Conservation (phyloP, 1,284 basidiomycete species). For the Melampsora americana region DNA sequence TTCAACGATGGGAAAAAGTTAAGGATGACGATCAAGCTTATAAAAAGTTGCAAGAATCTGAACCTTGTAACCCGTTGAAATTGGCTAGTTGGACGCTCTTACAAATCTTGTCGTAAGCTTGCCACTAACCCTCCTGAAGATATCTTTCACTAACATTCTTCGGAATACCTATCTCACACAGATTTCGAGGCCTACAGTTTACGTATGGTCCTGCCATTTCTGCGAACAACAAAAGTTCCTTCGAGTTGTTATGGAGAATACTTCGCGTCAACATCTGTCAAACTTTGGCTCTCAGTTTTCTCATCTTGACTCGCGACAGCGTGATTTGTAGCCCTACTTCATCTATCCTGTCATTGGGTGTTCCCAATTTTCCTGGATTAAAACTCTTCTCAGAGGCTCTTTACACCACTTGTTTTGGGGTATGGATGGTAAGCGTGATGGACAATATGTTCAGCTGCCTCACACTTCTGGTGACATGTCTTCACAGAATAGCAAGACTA, state of each 20-base stretch:
- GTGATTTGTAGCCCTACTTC: not conserved
- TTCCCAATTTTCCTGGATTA: conserved; percentile 9
- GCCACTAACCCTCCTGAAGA: not conserved
- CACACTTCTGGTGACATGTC: not conserved
- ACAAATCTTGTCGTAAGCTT: conserved; percentile 6
- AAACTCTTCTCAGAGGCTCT: not conserved
- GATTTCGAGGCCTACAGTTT: too few relatives aligned
- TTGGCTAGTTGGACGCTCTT: conserved; percentile 4
- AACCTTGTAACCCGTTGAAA: conserved; percentile 16
- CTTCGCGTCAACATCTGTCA: not conserved
- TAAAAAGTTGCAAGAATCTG: not conserved
- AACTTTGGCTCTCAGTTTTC: not conserved
- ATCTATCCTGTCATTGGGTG: not conserved
- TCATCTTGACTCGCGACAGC: not conserved
- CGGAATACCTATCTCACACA: too few relatives aligned
- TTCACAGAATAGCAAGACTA: not conserved
- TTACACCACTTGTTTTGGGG: not conserved
- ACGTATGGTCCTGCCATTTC: not conserved
- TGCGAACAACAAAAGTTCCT: not conserved
- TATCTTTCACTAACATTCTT: not conserved
- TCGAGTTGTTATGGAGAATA: not conserved
- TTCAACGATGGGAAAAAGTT: conserved; percentile 8
- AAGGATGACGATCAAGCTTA: not conserved
- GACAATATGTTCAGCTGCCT: not conserved
- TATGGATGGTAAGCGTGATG: not conserved